phyloP scores from a whole-genome alignment of 208 protist genomes.

The Trypanosoma platydactyli region DNA sequence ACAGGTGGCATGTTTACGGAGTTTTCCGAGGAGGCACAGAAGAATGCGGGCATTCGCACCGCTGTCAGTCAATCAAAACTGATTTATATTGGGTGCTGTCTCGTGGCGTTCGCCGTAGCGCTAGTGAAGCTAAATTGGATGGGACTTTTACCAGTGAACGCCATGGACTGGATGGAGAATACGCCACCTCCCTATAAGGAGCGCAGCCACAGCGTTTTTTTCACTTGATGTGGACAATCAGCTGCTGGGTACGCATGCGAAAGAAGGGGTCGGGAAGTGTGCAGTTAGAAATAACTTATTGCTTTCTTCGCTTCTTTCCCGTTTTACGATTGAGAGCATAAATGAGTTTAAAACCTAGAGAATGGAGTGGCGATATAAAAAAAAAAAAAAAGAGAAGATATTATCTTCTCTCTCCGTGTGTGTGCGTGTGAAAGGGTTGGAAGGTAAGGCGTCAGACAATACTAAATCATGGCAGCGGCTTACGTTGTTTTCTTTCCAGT shows the following conservation, averaged over 20 bases:
- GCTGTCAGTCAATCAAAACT: constrained; percentile 59
- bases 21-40: constrained; percentile 68
- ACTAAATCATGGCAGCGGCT: too few species aligned
- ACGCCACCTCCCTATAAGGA: constrained; percentile 65
- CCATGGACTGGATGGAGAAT: constrained; percentile 81
- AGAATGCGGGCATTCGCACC: constrained; percentile 51
- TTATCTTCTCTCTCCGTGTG: too few species aligned
- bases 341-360: too few species aligned
- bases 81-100: constrained; percentile 80
- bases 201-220: constrained; percentile 41
- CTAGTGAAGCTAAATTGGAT: constrained; percentile 87
- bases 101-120: constrained; percentile 67
- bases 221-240: constrained; percentile 9
- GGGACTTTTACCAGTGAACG: constrained; percentile 75
- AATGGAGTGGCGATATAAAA: too few species aligned
- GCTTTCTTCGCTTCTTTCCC: not conserved
- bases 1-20: constrained; percentile 50
- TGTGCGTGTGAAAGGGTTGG: too few species aligned
- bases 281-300: constrained; percentile 3
- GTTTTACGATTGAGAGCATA: too few species aligned
- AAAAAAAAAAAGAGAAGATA: too few species aligned
- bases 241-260: not conserved
- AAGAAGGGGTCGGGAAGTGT: not conserved
- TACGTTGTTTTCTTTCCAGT: too few species aligned
- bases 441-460: too few species aligned